Evolutionary conservation across 164 flowering plant species (phyloP).

Genomic region (Kalanchoe fedtschenkoi): DNA sequence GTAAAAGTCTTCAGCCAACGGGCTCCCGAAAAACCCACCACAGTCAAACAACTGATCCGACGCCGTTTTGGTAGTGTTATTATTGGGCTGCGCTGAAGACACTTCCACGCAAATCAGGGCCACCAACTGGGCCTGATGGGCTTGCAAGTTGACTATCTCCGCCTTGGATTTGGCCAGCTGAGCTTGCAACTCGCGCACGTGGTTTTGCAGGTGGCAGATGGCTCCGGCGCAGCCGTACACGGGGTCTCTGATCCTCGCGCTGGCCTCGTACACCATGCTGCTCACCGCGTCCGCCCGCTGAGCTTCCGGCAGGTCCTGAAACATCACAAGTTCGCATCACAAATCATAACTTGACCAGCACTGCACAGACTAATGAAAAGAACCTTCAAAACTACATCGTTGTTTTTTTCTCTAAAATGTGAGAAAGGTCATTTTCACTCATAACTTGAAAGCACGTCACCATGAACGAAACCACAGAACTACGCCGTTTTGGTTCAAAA

Average conservation of each 20-base stretch:
- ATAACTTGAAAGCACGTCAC: no score
- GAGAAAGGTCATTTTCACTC: no score
- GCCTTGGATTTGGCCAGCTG: conserved; percentile 49
- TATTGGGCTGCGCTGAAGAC: conserved; percentile 11
- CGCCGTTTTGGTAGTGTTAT: not conserved
- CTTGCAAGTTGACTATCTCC: conserved; percentile 31
- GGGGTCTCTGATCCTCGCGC: conserved; percentile 51
- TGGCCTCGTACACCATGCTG: conserved; percentile 61
- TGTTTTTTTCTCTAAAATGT: no score
- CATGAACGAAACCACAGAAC: not conserved
- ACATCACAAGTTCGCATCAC: not conserved
- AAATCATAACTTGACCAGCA: not conserved
- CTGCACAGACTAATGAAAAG: no score
- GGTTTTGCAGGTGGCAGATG: conserved; percentile 49
- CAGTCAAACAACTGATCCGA: conserved; percentile 8
- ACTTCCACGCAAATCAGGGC: conserved; percentile 31
- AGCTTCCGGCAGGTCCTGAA: conserved; percentile 48
- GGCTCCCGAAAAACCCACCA: conserved; percentile 11
- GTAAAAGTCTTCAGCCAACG: not conserved
- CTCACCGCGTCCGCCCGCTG: conserved; percentile 57
- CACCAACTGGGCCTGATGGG: conserved; percentile 29
- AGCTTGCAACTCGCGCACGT: conserved; percentile 44
- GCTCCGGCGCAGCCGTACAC: conserved; percentile 61
- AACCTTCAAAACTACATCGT: no score
- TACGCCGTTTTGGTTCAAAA: not conserved